A percentile compares a stretch with the other conserved stretches of the same genome.
phyloP scores from a whole-genome alignment of 2,329 filamentous ascomycete genomes.

The Apiospora hydei region DNA sequence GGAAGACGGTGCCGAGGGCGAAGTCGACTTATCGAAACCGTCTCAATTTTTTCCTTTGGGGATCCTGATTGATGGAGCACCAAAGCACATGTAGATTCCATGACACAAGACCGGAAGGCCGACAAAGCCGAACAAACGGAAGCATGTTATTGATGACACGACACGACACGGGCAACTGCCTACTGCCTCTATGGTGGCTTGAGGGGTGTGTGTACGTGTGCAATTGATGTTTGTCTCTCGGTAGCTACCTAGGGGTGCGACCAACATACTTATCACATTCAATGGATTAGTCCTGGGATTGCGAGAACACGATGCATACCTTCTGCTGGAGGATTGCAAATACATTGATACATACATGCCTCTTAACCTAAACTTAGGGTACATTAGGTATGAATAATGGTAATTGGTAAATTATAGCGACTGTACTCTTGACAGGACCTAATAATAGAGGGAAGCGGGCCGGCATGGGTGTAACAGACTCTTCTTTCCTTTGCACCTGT shows the following conservation, averaged over 20 bases:
- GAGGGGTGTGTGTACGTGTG: background rate
- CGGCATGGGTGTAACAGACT: constrained; percentile 2
- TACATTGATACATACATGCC: too few relatives aligned
- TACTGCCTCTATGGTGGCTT: background rate
- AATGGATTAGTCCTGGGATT: background rate
- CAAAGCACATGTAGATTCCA: constrained; percentile 16
- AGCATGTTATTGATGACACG: background rate
- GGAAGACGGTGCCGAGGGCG: background rate
- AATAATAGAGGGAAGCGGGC: constrained; percentile 2
- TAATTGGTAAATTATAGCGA: too few relatives aligned
- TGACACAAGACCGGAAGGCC: background rate
- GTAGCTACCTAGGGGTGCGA: background rate
- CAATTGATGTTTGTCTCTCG: constrained; percentile 3
- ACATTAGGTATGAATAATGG: too few relatives aligned
- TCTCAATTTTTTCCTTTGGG: background rate
- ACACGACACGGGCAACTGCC: background rate
- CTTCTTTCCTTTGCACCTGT: background rate
- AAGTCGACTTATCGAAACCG: background rate
- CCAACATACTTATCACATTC: background rate
- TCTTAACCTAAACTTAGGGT: too few relatives aligned
- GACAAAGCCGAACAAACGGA: constrained; percentile 17
- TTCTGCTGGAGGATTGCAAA: too few relatives aligned
- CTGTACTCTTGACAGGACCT: background rate
- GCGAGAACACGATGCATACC: background rate
- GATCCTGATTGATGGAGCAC: background rate